Evolutionary conservation across 1,284 basidiomycete species (phyloP), one percentile per base, ranked within the genome.

Genomic region (Ceratobasidium sp.): DNA sequence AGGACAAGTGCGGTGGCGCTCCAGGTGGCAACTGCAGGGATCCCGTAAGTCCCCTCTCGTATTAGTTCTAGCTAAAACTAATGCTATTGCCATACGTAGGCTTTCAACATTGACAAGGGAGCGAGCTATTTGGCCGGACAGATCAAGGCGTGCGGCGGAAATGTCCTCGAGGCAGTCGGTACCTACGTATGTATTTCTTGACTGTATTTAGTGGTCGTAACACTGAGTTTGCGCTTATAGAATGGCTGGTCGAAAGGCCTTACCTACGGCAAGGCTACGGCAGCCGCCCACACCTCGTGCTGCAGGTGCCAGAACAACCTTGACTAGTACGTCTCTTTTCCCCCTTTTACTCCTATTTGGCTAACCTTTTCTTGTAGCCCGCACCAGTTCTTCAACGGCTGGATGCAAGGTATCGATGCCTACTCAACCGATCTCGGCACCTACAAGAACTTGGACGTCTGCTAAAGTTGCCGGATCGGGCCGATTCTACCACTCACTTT

Each of bases 241-340:
- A 76, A 74, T 38, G 74, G 74, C 18, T 75, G 73, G 70, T 44
- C 11, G 49, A 18, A 42, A 18, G 75, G 73, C 21, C 72, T 75
- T 30, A 76, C 73, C 46, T 46, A 88, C 86, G 79, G 46, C 0
- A 77, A 84, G 42, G 90, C 91, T 14, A 91, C 88, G 58, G 85
- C 86, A 61, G 87, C 88, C 49, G 82, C 81, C 9, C 69, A 81
- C 44, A 78, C 81, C 0, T 66, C 77, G 30, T 89, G 88, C 82
- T 95, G 92, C 82, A 80, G 77, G 30, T 90, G 89, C 80, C 91
- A 94, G 82, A 89, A 90, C 77, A 92, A 91, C 79, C 81, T 89
- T 33, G 91, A 92, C 80, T 92, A 92, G 89, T 90, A 77, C 75
- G 88, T 80, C 16, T 77, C 53, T 72, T 14, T 25, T 36, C 58